Base-by-base conservation (phyloP, 768 basidiomycete species). In the Leccinum longicurvipes region DNA sequence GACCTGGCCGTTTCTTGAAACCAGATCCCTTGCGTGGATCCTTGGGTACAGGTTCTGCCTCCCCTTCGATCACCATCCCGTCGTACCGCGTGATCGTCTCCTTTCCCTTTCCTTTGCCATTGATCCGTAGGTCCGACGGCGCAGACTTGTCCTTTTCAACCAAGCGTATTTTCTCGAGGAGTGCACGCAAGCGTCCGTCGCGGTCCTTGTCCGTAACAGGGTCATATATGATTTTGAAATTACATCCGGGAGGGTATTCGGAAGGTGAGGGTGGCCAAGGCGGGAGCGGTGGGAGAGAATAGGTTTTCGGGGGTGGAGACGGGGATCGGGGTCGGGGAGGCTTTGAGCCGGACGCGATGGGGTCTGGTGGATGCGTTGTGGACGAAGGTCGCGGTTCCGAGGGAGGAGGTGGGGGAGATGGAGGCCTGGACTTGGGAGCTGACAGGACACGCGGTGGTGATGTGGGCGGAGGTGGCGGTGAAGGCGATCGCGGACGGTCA, bases 191-290 rank as follows among this genome's bases (percentile, higher is more conserved):
- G 48, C 73, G 71, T 14, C 73, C 72, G 50, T 76, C 76, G 5
- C 70, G 64, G 60, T 77, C 69, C 69, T 70, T 72, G 65, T 88
- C 86, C 24, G 79, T 63, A 3, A 73, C 56, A 28, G 83, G 80
- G 64, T 91, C 87, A 65, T 79, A 89, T 7, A 89, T 68, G 9
- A 90, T 75, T 63, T 82, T 86, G 72, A 79, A 86, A 23, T 80
- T 65, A 56, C 74, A 77, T n/a, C 70, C 77, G 4, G 70, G 57
- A 1, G 82, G 77, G 58, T 77, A 81, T 56, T 76, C 79, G 11
- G 76, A 74, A 3, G 71, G 74, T 10, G 79, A 75, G 1, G 87
- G 83, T 1, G 79, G 78, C 84, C 85, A 89, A 3, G 74, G 70
- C 15, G 80, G 84, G 4, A 71, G 70, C 2, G 76, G 73, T 12